Conservation (phyloP, 202 grass and related monocot genomes). For the Zizania palustris region DNA sequence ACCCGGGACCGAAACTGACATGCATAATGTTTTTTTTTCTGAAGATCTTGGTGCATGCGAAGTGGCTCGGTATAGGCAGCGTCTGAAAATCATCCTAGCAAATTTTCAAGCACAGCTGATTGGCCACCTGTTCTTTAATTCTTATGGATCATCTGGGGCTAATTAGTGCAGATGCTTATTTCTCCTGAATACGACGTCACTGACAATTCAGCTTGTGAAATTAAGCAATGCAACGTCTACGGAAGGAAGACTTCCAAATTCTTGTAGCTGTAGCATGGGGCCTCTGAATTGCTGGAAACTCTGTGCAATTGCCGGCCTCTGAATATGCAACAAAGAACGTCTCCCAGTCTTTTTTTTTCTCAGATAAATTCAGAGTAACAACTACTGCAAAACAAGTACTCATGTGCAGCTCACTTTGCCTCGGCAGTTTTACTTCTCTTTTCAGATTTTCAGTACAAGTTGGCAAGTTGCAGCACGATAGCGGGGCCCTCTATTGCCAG, state of each 20-base stretch:
- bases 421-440: not conserved
- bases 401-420: not conserved
- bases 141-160: not conserved
- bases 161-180: not conserved
- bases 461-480: conserved; percentile 20
- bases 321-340: conserved; percentile 20
- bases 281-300: conserved; percentile 43
- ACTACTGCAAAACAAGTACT: conserved; percentile 6
- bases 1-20: not conserved
- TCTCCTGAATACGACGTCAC: not conserved
- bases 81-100: not conserved
- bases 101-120: not conserved
- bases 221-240: not conserved
- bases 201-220: not conserved
- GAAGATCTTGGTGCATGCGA: not conserved
- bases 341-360: not conserved
- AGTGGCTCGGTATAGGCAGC: not conserved
- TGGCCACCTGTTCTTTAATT: not conserved
- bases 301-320: conserved; percentile 24
- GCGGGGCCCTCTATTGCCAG: not conserved
- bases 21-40: not conserved
- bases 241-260: not conserved
- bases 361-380: not conserved
- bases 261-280: conserved; percentile 39
- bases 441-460: conserved; percentile 5